Base-by-base conservation (phyloP, 139 green algal species). In the Picochlorum costavermella region DNA sequence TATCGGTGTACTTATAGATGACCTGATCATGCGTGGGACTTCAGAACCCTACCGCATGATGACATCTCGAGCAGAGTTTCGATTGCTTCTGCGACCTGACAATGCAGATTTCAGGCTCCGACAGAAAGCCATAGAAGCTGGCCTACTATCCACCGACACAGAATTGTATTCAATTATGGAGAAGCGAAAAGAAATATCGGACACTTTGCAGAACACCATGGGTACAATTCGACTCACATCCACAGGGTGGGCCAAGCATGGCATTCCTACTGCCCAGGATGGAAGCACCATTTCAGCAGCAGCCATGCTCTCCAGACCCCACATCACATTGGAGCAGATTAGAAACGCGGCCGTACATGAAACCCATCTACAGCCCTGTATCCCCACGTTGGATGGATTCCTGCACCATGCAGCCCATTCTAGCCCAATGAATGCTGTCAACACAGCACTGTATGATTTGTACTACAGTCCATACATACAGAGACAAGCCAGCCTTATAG, bases 41-140 rank as follows among this genome's bases (percentile, higher is more conserved):
- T 31, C 33, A 12, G 79, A 86, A 64, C 79, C 79, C 9, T 86
- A 86, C 61, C 70, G 79, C 49, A 86, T 86, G 79, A 73, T 86
- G 12, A 70, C 25, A 17, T 66, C 79, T 0, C 66, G 79, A 25
- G 79, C 76, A 14, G 79, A 86, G 48, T 84, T 79, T 45, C 56
- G 79, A n/a, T 68, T 86, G 46, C 31, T 33, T 29, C 61, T 88
- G 59, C 64, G 81, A 2, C 56, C 79, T 2, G 81, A 88, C 53
- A 86, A 81, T 30, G 81, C 81, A 4, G 81, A 88, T 44, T 23
- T 74, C 26, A 59, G 81, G 45, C 63, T 88, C 10, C 78, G 74
- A 3, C 30, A 67, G 43, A 9, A 36, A 36, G 81, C 77, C 20
- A 56, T 70, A 6, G 30, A 66, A 53, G 56, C 72, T 23, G 81